phyloP scores from a whole-genome alignment of 805 yeast species.

The Lipomyces yamadae region DNA sequence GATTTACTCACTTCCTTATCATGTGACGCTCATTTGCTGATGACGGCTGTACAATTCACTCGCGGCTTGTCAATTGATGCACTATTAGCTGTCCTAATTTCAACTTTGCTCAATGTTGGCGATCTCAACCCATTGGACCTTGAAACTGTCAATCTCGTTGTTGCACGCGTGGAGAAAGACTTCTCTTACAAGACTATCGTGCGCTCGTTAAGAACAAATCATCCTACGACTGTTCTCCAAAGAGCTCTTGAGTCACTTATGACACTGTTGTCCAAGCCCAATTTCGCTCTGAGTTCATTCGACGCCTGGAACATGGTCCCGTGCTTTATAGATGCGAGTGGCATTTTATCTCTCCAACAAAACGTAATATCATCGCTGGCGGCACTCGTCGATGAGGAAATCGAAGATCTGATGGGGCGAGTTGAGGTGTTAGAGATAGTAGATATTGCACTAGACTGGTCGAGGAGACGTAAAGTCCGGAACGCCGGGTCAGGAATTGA shows the following conservation, averaged over 20 bases:
- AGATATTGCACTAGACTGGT: slow-evolving; percentile 22
- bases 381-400: slow-evolving; percentile 10
- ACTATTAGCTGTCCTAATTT: slow-evolving; percentile 6
- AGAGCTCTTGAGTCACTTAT: slow-evolving; percentile 11
- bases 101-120: slow-evolving; percentile 1
- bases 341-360: slow-evolving; percentile 26
- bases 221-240: slow-evolving; percentile 16
- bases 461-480: slow-evolving; percentile 6
- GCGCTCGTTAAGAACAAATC: background rate
- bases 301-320: slow-evolving; percentile 29
- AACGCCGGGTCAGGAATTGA: slow-evolving; percentile 4
- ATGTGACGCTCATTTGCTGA: slow-evolving; percentile 27
- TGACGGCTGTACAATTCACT: slow-evolving; percentile 13
- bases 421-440: slow-evolving; percentile 32
- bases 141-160: background rate
- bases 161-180: slow-evolving; percentile 17
- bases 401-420: slow-evolving; percentile 28
- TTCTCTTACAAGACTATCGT: slow-evolving; percentile 26
- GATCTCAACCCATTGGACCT: background rate
- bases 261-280: background rate
- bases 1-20: slow-evolving; percentile 60
- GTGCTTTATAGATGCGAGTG: slow-evolving; percentile 30
- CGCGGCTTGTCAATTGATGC: slow-evolving; percentile 10
- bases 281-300: background rate
- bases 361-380: slow-evolving; percentile 14